These are phyloP conservation scores for Syzygium malaccense DNA, from an alignment of 441 rosid genomes.

Conservation along the genomic window DNA sequence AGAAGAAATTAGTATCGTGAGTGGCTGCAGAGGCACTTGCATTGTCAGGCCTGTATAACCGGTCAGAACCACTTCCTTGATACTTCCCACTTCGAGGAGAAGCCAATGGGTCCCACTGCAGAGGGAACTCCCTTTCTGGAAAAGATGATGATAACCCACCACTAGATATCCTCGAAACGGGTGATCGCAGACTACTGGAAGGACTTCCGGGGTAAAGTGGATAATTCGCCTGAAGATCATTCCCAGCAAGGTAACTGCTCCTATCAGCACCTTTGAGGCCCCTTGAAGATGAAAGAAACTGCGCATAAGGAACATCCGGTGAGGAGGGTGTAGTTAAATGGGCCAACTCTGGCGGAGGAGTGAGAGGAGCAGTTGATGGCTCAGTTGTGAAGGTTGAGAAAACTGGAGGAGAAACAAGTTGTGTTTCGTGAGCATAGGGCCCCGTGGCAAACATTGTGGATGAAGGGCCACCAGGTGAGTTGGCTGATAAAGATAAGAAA, in stretches of 20 bases:
- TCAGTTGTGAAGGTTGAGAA: constrained; percentile 93
- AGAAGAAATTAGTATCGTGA: constrained; percentile 84
- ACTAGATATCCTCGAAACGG: constrained; percentile 59
- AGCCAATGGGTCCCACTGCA: constrained; percentile 64
- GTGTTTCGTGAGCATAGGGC: constrained; percentile 94
- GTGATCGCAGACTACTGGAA: constrained; percentile 70
- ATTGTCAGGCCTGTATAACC: constrained; percentile 42
- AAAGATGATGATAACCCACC: constrained; percentile 70
- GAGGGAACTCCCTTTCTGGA: constrained; percentile 58
- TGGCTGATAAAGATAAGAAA: constrained; percentile 67
- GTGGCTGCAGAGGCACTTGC: constrained; percentile 38
- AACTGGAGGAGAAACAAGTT: constrained; percentile 96
- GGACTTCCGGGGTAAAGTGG: constrained; percentile 80
- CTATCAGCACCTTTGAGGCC: constrained; percentile 50
- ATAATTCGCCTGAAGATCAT: constrained; percentile 75
- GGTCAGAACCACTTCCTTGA: constrained; percentile 47
- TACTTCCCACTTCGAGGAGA: constrained; percentile 52
- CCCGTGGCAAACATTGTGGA: constrained; percentile 84
- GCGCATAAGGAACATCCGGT: constrained; percentile 97
- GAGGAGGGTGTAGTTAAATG: constrained; percentile 95
- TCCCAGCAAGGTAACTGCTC: constrained; percentile 43
- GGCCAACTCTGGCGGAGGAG: constrained; percentile 97
- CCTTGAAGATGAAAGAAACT: constrained; percentile 69
- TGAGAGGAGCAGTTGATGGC: constrained; percentile 96
- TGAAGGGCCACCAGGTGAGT: constrained; percentile 90